Evolutionary conservation across 78 protist genomes (phyloP).

Genomic region (Protostelium mycophagum): DNA sequence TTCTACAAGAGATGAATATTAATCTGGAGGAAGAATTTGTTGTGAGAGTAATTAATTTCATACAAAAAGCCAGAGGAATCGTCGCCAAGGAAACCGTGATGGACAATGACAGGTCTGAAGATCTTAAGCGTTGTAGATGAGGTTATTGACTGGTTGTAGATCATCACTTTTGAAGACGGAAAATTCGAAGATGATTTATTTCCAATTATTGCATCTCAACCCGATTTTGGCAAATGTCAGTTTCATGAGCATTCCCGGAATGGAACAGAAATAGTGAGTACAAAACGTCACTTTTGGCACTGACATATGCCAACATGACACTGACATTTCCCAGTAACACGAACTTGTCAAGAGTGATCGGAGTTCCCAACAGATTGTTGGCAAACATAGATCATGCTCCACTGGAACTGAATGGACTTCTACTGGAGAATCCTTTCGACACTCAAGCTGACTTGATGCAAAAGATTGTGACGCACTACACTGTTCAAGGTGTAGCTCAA

Average conservation of each 20-base stretch:
- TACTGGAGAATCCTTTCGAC: constrained; percentile 11
- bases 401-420: not conserved
- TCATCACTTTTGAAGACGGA: constrained; percentile 1
- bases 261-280: not conserved
- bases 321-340: not conserved
- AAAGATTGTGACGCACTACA: not conserved
- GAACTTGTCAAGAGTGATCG: not conserved
- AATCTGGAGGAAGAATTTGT: constrained; percentile 36
- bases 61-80: not conserved
- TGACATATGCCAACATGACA: not conserved
- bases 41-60: not conserved
- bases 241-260: not conserved
- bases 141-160: not conserved
- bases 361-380: not conserved
- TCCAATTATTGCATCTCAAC: constrained; percentile 2
- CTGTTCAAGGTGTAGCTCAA: not conserved
- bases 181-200: constrained; percentile 9
- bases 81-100: not conserved
- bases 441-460: not conserved
- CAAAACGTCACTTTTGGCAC: not conserved
- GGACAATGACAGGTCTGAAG: not conserved
- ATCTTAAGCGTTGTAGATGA: not conserved
- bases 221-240: constrained; percentile 8
- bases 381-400: constrained; percentile 17
- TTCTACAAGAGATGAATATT: constrained; percentile 59